Conservation (phyloP, 2,329 filamentous ascomycete genomes). For the Sporothrix mexicana region DNA sequence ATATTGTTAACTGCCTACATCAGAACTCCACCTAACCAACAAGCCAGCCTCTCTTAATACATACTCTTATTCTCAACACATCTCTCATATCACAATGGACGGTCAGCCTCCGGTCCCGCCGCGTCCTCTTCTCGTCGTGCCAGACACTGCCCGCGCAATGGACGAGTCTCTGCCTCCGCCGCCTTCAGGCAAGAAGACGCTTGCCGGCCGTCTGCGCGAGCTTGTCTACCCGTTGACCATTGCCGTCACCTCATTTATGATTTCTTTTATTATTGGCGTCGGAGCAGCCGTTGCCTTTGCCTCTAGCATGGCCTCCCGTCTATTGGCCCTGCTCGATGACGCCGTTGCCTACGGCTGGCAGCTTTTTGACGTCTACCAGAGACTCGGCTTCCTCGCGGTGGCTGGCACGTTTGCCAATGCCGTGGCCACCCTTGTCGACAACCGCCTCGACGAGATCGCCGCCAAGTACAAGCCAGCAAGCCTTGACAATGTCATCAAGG, state of each 20-base stretch:
- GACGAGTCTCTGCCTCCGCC: background rate
- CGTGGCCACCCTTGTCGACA: background rate
- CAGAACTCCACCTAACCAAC: background rate
- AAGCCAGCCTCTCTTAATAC: background rate
- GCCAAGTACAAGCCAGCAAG: slow-evolving; percentile 21
- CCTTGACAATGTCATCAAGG: background rate
- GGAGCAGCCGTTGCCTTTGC: slow-evolving; percentile 4
- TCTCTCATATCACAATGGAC: background rate
- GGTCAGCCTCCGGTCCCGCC: background rate
- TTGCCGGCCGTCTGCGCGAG: background rate
- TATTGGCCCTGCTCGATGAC: background rate
- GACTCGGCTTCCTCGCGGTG: background rate
- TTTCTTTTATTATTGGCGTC: slow-evolving; percentile 23
- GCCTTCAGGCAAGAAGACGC: background rate
- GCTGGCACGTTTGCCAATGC: slow-evolving; percentile 16
- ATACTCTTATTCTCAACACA: background rate
- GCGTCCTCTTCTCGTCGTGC: slow-evolving; percentile 15
- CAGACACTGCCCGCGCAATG: background rate
- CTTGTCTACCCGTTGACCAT: slow-evolving; percentile 12
- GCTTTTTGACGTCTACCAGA: background rate
- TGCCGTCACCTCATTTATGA: slow-evolving; percentile 17
- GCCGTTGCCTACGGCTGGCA: slow-evolving; percentile 16
- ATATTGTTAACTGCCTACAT: slow-evolving; percentile 16
- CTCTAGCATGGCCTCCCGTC: background rate
- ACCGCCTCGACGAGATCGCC: background rate